A percentile compares a stretch with the other conserved stretches of the same genome.
These are phyloP conservation scores for Cercophora newfieldiana DNA, from an alignment of 495 filamentous ascomycete genomes.

Conservation along the genomic window DNA sequence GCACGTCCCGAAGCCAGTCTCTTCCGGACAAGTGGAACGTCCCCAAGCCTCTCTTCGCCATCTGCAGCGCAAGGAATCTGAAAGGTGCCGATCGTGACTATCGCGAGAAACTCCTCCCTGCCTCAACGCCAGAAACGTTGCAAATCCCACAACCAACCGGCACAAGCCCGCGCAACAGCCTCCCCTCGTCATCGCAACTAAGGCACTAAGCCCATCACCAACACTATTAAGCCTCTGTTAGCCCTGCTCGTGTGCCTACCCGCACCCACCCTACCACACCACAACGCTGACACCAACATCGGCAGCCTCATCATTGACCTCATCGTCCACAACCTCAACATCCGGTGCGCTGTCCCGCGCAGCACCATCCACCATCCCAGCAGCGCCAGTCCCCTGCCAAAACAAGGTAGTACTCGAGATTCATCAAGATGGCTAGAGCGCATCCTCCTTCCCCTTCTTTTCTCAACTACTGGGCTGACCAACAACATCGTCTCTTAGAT, in stretches of 20 bases:
- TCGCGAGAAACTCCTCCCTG: too few species aligned
- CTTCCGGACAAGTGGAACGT: too few species aligned
- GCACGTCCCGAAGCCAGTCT: too few species aligned
- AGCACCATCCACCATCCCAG: not conserved
- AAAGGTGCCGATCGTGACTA: too few species aligned
- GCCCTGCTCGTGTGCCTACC: conserved; percentile 8
- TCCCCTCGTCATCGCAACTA: not conserved
- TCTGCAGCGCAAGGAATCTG: too few species aligned
- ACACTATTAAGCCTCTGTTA: conserved; percentile 3
- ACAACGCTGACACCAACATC: conserved; percentile 5
- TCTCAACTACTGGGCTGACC: too few species aligned
- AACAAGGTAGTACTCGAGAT: too few species aligned
- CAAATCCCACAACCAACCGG: conserved; percentile 6
- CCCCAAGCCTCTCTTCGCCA: too few species aligned
- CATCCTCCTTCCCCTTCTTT: too few species aligned
- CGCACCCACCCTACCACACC: conserved; percentile 1
- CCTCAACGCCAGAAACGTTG: conserved; percentile 2
- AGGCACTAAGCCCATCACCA: conserved; percentile 7
- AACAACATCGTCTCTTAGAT: too few species aligned
- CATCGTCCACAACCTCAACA: conserved; percentile 6
- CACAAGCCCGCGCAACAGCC: conserved; percentile 10
- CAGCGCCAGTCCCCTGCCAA: not conserved
- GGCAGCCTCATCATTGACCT: conserved; percentile 4
- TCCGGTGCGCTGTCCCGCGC: conserved; percentile 2
- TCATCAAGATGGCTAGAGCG: too few species aligned